A percentile compares a stretch with the other conserved stretches of the same genome.
phyloP scores from a whole-genome alignment of 768 basidiomycete genomes.

The Daedaleopsis sinensis region DNA sequence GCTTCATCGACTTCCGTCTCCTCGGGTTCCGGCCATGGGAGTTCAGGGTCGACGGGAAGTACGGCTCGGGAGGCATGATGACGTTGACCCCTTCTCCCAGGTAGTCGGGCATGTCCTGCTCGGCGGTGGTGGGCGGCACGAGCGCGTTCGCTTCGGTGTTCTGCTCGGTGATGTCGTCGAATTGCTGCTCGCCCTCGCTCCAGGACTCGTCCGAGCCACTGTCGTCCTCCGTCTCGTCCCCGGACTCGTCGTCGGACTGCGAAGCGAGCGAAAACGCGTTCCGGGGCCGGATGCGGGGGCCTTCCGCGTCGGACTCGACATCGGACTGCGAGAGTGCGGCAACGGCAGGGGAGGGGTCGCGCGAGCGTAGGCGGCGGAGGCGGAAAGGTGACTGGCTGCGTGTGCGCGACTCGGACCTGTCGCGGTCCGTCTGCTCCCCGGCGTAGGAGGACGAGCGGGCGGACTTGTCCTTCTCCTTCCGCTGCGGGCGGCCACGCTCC shows the following conservation, averaged over 20 bases:
- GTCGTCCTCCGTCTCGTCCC: constrained; percentile 53
- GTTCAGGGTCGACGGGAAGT: constrained; percentile 77
- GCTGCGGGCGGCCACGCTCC: constrained; percentile 53
- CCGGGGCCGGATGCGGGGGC: constrained; percentile 53
- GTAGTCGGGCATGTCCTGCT: constrained; percentile 72
- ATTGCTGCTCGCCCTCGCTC: constrained; percentile 60
- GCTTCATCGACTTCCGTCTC: constrained; percentile 62
- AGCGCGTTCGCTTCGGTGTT: constrained; percentile 88
- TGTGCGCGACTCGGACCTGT: constrained; percentile 50
- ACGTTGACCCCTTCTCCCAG: constrained; percentile 93
- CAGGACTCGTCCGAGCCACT: constrained; percentile 58
- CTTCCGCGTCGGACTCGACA: constrained; percentile 60
- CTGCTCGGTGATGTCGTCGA: constrained; percentile 81
- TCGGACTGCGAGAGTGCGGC: constrained; percentile 62
- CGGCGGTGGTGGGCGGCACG: constrained; percentile 48
- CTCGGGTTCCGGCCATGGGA: constrained; percentile 40
- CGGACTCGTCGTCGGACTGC: constrained; percentile 68
- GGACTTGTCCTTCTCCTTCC: constrained; percentile 39
- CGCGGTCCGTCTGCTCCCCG: constrained; percentile 44
- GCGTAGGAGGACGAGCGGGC: constrained; percentile 39
- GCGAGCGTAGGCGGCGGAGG: constrained; percentile 65
- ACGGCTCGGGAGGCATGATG: constrained; percentile 81
- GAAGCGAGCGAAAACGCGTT: constrained; percentile 61
- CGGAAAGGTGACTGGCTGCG: constrained; percentile 83
- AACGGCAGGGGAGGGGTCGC: constrained; percentile 53